Evolutionary conservation across 75 land plant genomes (phyloP), one percentile per base, ranked within the genome.

Genomic region (Selaginella tamariscina): DNA sequence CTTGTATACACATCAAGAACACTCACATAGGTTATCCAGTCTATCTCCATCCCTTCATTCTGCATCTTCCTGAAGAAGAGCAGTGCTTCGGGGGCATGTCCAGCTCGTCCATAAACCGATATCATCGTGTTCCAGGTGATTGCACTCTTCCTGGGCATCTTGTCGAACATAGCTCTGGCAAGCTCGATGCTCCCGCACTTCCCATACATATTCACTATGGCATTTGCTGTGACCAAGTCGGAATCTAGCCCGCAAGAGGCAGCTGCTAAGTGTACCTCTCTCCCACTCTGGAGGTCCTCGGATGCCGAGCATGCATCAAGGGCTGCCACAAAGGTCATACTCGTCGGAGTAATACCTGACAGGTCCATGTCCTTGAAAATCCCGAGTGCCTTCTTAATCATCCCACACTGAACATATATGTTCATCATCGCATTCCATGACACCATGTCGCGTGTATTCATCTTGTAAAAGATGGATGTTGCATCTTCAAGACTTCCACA

Each of bases 1-100:
- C 69, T 79, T 8, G 80, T 69, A 65, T 84, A 85, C 1, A 84
- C 78, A 60, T 80, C 75, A 49, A 49, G 20, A 11, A 49, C 20
- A 49, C 54, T 20, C 20, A 49, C 54, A 49, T 11, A 49, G 11
- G 54, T 49, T 11, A 49, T 49, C 18, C 54, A 11, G 20, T 49
- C 54, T 49, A 20, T 20, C 54, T 11, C 20, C 18, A 49, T 49
- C 18, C 54, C 54, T 49, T 49, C 54, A 11, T 11, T 11, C 18
- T 11, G 20, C 54, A 49, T 49, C 11, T 49, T 11, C 54, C 20
- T 11, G 20, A 49, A 49, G 18, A 49, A 49, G 11, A 11, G 54
- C 11, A 49, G 18, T 49, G 54, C 54, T 49, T 49, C 54, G 11
- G 11, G 18, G 54, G 18, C 54, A 49, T 49, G 54, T 20, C 54